A percentile compares a stretch with the other conserved stretches of the same genome.
Evolutionary conservation across 768 basidiomycete genomes (phyloP).

Genomic region (Kockovaella imperatae): DNA sequence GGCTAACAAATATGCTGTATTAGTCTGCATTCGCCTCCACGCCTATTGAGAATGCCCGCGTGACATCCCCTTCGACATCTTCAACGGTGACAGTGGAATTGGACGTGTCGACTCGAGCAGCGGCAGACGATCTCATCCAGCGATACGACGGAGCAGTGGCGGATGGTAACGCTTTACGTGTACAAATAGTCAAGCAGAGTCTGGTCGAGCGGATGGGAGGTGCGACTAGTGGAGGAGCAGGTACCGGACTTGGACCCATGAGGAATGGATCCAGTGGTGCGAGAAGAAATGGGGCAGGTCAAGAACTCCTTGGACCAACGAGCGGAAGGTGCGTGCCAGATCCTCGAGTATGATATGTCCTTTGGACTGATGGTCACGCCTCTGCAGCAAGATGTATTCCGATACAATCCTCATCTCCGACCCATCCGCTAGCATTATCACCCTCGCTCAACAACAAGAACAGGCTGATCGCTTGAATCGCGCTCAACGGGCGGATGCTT

Average conservation of each 20-base stretch:
- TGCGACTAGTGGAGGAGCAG: too few relatives aligned
- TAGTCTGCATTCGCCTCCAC: constrained; percentile 74
- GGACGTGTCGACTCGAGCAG: constrained; percentile 59
- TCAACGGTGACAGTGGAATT: constrained; percentile 56
- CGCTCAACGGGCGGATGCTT: constrained; percentile 8
- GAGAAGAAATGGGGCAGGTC: constrained; percentile 1
- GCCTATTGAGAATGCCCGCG: constrained; percentile 49
- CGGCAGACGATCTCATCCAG: constrained; percentile 61
- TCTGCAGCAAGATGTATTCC: constrained; percentile 70
- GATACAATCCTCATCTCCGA: constrained; percentile 55
- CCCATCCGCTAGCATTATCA: constrained; percentile 26
- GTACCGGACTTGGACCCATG: too few relatives aligned
- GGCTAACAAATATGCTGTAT: constrained; percentile 1
- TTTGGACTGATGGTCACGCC: constrained; percentile 2
- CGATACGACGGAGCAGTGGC: constrained; percentile 75
- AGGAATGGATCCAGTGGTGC: not conserved
- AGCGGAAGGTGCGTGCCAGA: constrained; percentile 11
- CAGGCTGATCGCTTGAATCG: not conserved
- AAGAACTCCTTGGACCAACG: constrained; percentile 8
- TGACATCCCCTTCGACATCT: constrained; percentile 45
- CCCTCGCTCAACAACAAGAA: constrained; percentile 12
- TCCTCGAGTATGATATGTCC: not conserved
- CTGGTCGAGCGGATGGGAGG: constrained; percentile 17
- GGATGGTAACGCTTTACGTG: constrained; percentile 66
- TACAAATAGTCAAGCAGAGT: constrained; percentile 50